phyloP scores from a whole-genome alignment of 306 rosid genomes.

The Pyrus betulifolia region DNA sequence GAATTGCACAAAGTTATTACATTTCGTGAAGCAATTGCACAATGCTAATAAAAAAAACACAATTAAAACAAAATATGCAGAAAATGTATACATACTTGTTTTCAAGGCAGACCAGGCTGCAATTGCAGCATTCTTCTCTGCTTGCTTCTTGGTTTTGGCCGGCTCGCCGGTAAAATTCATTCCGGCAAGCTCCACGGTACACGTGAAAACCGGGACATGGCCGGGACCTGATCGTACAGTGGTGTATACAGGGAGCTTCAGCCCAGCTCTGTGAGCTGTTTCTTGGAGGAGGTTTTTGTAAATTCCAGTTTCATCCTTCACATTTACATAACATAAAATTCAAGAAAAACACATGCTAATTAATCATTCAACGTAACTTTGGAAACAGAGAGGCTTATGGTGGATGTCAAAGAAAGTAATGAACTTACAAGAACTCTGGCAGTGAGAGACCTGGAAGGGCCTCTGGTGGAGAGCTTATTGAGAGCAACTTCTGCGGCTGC shows the following conservation, averaged over 20 bases:
- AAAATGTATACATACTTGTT: background rate
- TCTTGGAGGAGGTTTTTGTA: slow-evolving; percentile 27
- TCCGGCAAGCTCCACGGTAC: slow-evolving; percentile 21
- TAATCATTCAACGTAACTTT: background rate
- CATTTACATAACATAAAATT: background rate
- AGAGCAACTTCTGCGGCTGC: slow-evolving; percentile 30
- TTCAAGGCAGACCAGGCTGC: slow-evolving; percentile 30
- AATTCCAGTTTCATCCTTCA: slow-evolving; percentile 27
- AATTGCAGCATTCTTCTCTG: slow-evolving; percentile 29
- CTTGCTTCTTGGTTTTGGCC: slow-evolving; percentile 31
- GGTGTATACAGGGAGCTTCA: slow-evolving; percentile 24
- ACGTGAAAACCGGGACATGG: slow-evolving; percentile 20
- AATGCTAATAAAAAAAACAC: background rate
- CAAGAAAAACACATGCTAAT: background rate
- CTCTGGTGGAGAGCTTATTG: slow-evolving; percentile 23
- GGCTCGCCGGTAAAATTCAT: slow-evolving; percentile 19
- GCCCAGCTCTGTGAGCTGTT: slow-evolving; percentile 22
- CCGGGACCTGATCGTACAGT: slow-evolving; percentile 26
- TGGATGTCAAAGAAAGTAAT: too few relatives aligned
- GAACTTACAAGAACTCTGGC: slow-evolving; percentile 28
- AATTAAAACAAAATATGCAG: background rate
- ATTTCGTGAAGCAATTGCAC: background rate
- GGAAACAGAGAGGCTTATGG: background rate
- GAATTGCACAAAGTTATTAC: background rate
- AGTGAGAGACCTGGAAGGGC: slow-evolving; percentile 26